A percentile compares a stretch with the other conserved stretches of the same genome.
phyloP scores from a whole-genome alignment of 1,284 basidiomycete genomes.

The Cryptococcus neoformans region DNA sequence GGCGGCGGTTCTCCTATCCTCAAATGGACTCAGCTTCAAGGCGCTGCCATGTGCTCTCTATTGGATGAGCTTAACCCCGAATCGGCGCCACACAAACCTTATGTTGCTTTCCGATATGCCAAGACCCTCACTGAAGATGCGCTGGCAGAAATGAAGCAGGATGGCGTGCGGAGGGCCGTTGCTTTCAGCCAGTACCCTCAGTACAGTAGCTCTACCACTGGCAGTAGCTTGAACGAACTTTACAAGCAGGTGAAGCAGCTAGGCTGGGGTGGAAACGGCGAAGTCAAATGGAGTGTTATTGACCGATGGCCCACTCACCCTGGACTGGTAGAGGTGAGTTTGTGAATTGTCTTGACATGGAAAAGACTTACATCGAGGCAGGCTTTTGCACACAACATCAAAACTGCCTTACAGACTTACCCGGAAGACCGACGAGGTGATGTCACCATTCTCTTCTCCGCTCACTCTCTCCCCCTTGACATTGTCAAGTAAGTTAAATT shows the following conservation, averaged over 20 bases:
- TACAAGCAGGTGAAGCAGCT: slow-evolving; percentile 59
- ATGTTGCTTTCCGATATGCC: slow-evolving; percentile 93
- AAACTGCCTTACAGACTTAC: slow-evolving; percentile 77
- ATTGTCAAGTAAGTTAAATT: slow-evolving; percentile 66
- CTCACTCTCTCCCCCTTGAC: slow-evolving; percentile 96
- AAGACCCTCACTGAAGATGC: slow-evolving; percentile 82
- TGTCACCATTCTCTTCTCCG: slow-evolving; percentile 89
- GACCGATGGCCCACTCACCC: slow-evolving; percentile 97
- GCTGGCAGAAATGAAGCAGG: slow-evolving; percentile 77
- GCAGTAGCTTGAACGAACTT: slow-evolving; percentile 93
- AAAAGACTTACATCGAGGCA: slow-evolving; percentile 38
- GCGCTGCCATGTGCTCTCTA: slow-evolving; percentile 81
- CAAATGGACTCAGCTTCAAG: slow-evolving; percentile 84
- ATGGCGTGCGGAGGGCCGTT: slow-evolving; percentile 88
- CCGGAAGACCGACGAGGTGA: slow-evolving; percentile 64
- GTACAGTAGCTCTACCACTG: slow-evolving; percentile 97
- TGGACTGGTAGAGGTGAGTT: slow-evolving; percentile 82
- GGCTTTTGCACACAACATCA: slow-evolving; percentile 88
- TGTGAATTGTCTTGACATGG: not conserved
- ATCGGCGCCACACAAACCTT: slow-evolving; percentile 93
- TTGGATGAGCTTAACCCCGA: slow-evolving; percentile 90
- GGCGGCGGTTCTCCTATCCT: slow-evolving; percentile 99
- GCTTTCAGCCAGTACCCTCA: slow-evolving; percentile 99
- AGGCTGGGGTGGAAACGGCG: slow-evolving; percentile 52
- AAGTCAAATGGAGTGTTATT: slow-evolving; percentile 93